These are phyloP conservation scores for Tylopilus felleus DNA, from an alignment of 768 basidiomycete species.

Conservation along the genomic window DNA sequence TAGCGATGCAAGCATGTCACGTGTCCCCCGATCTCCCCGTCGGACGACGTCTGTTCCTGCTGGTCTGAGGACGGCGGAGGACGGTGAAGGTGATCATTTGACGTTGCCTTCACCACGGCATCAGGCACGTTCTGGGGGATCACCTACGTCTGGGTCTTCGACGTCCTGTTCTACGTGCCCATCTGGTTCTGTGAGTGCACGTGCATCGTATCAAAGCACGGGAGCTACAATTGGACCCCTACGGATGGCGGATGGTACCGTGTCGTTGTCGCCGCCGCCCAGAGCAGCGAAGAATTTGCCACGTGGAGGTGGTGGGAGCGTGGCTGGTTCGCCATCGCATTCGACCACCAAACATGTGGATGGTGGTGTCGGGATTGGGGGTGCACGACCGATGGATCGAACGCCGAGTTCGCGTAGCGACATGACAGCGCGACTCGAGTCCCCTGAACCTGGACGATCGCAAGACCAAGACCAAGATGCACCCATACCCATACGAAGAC, in stretches of 20 bases:
- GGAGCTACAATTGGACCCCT: background rate
- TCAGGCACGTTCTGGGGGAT: conserved; percentile 10
- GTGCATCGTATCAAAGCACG: conserved; percentile 35
- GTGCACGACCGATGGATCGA: conserved; percentile 20
- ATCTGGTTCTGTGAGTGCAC: conserved; percentile 35
- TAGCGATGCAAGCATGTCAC: background rate
- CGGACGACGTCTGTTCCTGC: conserved; percentile 20
- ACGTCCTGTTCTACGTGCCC: conserved; percentile 41
- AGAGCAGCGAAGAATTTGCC: conserved; percentile 12
- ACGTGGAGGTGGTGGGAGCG: conserved; percentile 12
- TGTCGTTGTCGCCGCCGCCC: conserved; percentile 29
- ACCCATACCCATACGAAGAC: conserved; percentile 24
- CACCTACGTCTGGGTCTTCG: conserved; percentile 32
- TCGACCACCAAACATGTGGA: background rate
- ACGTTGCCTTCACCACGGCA: conserved; percentile 12
- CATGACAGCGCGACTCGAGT: conserved; percentile 24
- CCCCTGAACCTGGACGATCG: conserved; percentile 1
- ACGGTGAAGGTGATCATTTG: conserved; percentile 1
- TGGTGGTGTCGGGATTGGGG: background rate
- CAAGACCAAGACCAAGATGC: conserved; percentile 12
- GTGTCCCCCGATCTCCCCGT: conserved; percentile 13
- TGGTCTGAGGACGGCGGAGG: conserved; percentile 4
- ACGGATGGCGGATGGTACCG: conserved; percentile 19
- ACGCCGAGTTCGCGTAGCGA: conserved; percentile 29
- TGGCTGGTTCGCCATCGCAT: conserved; percentile 5